Evolutionary conservation across 1,284 basidiomycete species (phyloP).

Genomic region (Mrakiaceae sp.): DNA sequence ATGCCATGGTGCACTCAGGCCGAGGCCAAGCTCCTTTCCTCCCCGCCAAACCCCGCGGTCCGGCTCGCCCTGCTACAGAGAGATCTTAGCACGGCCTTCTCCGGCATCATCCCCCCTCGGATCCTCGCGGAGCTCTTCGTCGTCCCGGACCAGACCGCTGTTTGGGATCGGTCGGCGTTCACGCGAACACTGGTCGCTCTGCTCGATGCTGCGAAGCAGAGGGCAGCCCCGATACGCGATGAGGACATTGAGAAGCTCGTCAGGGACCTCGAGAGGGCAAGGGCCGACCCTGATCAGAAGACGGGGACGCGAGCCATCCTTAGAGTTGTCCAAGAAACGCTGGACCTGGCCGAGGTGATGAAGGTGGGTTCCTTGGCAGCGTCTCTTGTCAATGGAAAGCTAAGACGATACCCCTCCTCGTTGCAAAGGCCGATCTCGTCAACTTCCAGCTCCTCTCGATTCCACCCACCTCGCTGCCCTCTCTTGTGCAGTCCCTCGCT

Average conservation of each 20-base stretch:
- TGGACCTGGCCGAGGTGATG: slow-evolving; percentile 48
- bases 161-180: background rate
- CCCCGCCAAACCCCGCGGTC: slow-evolving; percentile 37
- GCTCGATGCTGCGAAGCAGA: background rate
- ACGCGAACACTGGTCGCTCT: background rate
- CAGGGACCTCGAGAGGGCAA: background rate
- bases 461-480: slow-evolving; percentile 3
- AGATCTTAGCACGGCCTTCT: slow-evolving; percentile 44
- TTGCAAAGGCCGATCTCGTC: background rate
- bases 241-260: slow-evolving; percentile 41
- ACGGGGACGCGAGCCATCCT: slow-evolving; percentile 39
- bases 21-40: slow-evolving; percentile 36
- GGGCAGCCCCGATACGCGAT: slow-evolving; percentile 54
- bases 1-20: slow-evolving; percentile 29
- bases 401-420: background rate
- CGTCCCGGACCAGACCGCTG: background rate
- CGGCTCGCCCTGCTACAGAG: slow-evolving; percentile 46
- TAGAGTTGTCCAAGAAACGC: slow-evolving; percentile 39
- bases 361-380: slow-evolving; percentile 27
- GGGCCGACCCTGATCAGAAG: slow-evolving; percentile 17
- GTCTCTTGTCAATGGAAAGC: no score
- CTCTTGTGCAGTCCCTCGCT: slow-evolving; percentile 1
- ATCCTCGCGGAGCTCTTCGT: background rate
- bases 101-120: slow-evolving; percentile 43
- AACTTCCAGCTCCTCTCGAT: slow-evolving; percentile 4